Evolutionary conservation across 331 rosid genomes (phyloP), one percentile per base, ranked within the genome.

Genomic region (Arachis monticola): DNA sequence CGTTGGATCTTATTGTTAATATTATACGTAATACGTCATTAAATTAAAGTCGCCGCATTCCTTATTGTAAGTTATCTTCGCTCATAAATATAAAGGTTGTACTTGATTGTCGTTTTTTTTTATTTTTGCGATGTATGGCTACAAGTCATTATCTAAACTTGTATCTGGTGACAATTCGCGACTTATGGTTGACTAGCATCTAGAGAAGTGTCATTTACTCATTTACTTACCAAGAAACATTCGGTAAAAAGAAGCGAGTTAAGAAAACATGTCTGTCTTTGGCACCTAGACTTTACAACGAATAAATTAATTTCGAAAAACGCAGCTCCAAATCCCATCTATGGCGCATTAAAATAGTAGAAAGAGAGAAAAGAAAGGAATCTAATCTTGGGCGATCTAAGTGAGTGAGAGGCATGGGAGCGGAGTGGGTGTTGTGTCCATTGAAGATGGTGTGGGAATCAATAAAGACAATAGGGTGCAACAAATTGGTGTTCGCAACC

Each of bases 401-500:
- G 41, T 0, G 41, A 38, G 41, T 38, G 4, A 38, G 41, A 22
- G 3, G 3, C 12, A 81, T 75, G 84, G n/a, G 30, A n/a, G 67
- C 27, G 46, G 8, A 61, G 12, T 11, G n/a, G 1, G 22, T 40
- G 9, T 40, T 30, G 30, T 69, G 64, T 1, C 76, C 88, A 27
- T 69, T 85, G 30, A 83, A 82, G 22, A 64, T 85, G 38, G 27
- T 89, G 5, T 2, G 76, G 9, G 51, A 81, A 0, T 93, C 97
- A 7, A 13, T 89, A 30, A 64, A 69, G 56, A 85, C 88, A 5
- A 68, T 83, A 57, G 74, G 57, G 0, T 55, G 56, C 55, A 89
- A 84, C 88, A 88, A 84, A 66, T 70, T 31, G 1, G 8, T 73
- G 3, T 91, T 88, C 88, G 22, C 85, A 47, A 67, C 77, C 3